Evolutionary conservation across 2,329 filamentous ascomycete species (phyloP), one percentile per base, ranked within the genome.

Genomic region (Fusarium tjaetaba): DNA sequence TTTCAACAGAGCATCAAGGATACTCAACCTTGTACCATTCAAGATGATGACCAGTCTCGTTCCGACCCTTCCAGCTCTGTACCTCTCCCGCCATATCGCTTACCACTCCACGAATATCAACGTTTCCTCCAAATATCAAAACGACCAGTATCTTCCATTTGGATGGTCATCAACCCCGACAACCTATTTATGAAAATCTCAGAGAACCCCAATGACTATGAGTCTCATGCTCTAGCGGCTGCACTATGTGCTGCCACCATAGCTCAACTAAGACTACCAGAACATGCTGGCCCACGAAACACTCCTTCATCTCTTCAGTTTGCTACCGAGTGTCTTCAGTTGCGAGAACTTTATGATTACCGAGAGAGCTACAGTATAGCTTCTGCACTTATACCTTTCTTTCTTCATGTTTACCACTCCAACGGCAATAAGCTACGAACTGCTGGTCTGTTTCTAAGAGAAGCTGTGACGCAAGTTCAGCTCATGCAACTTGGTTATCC

Each of bases 381-480:
- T 3, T 79, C 78, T 6, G 45, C 77, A 16, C 39, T 79, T 10
- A 78, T 73, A 46, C 70, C 78, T 2, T 79, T 79, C 59, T 79
- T 79, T 43, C 61, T 79, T 3, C 78, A 79, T 46, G 66, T 79
- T 24, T 79, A 79, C 48, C 78, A 76, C 38, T 73, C 78, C 38
- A 79, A 79, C 14, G 74, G 77, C 14, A 66, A 72, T n/a, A 79
- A 79, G 34, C 34, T 79, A n/a, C 65, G 75, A 14, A 79, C 75
- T 7, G 75, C 77, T 28, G 76, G 73, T 8, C 41, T 76, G 3
- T 78, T 74, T 11, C 39, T 79, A 20, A 65, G 77, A 43, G 77
- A 79, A 34, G 57, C 76, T 11, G 76, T 79, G 22, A 75, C 76
- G 2, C 78, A 71, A 41, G 71, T 73, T 18, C 77, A 78, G 18